These are phyloP conservation scores for Diospyros lotus DNA, from an alignment of 148 eudicot species.

Conservation along the genomic window DNA sequence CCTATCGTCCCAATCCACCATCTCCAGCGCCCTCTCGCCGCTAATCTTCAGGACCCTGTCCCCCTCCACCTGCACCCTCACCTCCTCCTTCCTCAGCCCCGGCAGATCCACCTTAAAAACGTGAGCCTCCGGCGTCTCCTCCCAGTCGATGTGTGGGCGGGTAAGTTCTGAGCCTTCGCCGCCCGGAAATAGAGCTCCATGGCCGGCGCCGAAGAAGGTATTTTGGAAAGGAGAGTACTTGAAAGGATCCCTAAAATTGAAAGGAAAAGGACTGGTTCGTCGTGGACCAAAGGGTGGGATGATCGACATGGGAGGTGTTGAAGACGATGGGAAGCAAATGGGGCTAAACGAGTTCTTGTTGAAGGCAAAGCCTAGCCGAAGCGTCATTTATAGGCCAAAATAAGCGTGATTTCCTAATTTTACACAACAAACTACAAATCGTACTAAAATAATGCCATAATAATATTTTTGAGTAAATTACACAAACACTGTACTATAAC, in stretches of 20 bases:
- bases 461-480: too few relatives aligned
- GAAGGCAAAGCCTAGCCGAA: too few relatives aligned
- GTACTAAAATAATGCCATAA: too few relatives aligned
- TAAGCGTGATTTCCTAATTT: too few relatives aligned
- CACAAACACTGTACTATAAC: too few relatives aligned
- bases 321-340: too few relatives aligned
- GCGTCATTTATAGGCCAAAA: too few relatives aligned
- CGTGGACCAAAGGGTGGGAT: neutral
- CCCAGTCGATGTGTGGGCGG: conserved; percentile 2
- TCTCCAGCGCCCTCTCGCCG: conserved; percentile 23
- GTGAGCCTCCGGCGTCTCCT: too few relatives aligned
- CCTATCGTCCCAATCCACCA: conserved; percentile 16
- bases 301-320: neutral
- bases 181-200: too few relatives aligned
- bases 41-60: conserved; percentile 24
- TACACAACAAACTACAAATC: too few relatives aligned
- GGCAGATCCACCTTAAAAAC: neutral
- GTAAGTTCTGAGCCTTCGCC: neutral
- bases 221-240: neutral
- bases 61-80: conserved; percentile 20
- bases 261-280: neutral
- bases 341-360: too few relatives aligned
- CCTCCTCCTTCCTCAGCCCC: conserved; percentile 12
- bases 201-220: too few relatives aligned
- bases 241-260: conserved; percentile 1